These are phyloP conservation scores for Zelonia costaricensis DNA, from an alignment of 208 protist species.

Conservation along the genomic window DNA sequence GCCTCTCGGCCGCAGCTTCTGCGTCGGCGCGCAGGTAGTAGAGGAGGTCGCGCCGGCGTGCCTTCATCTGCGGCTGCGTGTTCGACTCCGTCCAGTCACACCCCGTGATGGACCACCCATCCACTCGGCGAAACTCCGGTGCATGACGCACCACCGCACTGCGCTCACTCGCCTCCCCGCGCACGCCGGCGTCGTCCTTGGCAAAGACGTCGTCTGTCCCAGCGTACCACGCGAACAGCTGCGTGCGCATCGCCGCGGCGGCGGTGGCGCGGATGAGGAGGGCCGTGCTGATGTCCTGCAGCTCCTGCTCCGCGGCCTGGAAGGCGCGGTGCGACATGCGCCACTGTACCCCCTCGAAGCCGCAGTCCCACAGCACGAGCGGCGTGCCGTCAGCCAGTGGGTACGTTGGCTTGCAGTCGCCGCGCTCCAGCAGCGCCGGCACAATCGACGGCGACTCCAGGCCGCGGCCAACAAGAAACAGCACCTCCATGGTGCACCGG, in stretches of 20 bases:
- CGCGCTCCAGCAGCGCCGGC: constrained; percentile 53
- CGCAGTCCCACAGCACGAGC: constrained; percentile 85
- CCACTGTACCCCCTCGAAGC: constrained; percentile 65
- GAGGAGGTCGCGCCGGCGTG: constrained; percentile 53
- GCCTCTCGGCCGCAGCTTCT: not conserved
- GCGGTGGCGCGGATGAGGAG: constrained; percentile 60
- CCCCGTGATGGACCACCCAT: constrained; percentile 68
- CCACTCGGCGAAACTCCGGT: constrained; percentile 17
- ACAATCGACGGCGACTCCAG: constrained; percentile 72
- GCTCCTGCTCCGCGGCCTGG: constrained; percentile 46
- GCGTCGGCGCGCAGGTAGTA: constrained; percentile 18
- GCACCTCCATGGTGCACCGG: constrained; percentile 94
- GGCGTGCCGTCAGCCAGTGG: constrained; percentile 76
- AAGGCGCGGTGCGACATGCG: constrained; percentile 59
- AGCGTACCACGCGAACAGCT: constrained; percentile 71
- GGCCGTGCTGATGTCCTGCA: constrained; percentile 80
- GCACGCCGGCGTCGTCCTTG: not conserved
- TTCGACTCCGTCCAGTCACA: constrained; percentile 78
- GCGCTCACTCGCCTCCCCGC: not conserved
- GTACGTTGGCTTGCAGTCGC: constrained; percentile 78
- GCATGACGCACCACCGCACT: constrained; percentile 3
- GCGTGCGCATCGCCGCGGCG: constrained; percentile 57
- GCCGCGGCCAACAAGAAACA: constrained; percentile 88
- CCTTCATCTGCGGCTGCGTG: constrained; percentile 44
- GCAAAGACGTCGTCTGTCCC: constrained; percentile 28